Percentiles rank a stretch among this genome's conserved stretches.
Conservation (phyloP, 2,329 filamentous ascomycete genomes). For the Cladosporium oxysporum region DNA sequence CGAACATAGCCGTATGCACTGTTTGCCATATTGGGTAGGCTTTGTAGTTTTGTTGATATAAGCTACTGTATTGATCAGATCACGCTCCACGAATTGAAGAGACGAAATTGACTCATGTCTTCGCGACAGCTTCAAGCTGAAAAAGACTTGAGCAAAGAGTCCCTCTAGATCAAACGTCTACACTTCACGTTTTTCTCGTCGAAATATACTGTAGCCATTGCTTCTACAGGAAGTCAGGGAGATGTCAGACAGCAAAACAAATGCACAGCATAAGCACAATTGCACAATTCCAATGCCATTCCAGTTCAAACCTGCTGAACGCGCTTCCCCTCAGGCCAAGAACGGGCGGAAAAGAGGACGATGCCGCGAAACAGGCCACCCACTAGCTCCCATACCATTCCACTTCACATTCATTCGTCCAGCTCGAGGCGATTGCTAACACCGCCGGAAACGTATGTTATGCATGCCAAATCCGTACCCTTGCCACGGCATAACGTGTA, state of each 20-base stretch:
- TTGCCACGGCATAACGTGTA: background rate
- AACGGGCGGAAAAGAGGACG: constrained; percentile 19
- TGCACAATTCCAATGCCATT: constrained; percentile 5
- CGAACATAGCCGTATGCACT: constrained; percentile 83
- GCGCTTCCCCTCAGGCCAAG: constrained; percentile 10
- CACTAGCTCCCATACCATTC: constrained; percentile 16
- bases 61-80: background rate
- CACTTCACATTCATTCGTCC: background rate
- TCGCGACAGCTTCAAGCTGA: background rate
- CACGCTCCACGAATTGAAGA: background rate
- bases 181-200: background rate
- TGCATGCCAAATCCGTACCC: background rate
- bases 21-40: constrained; percentile 50
- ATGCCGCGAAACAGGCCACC: constrained; percentile 17
- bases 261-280: background rate
- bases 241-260: background rate
- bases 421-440: background rate
- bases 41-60: background rate
- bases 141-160: background rate
- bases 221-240: background rate
- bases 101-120: constrained; percentile 2
- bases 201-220: background rate
- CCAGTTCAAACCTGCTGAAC: background rate
- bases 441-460: background rate
- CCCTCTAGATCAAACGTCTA: background rate